phyloP scores from a whole-genome alignment of 2,329 filamentous ascomycete genomes.

The Paecilomyces sp. region DNA sequence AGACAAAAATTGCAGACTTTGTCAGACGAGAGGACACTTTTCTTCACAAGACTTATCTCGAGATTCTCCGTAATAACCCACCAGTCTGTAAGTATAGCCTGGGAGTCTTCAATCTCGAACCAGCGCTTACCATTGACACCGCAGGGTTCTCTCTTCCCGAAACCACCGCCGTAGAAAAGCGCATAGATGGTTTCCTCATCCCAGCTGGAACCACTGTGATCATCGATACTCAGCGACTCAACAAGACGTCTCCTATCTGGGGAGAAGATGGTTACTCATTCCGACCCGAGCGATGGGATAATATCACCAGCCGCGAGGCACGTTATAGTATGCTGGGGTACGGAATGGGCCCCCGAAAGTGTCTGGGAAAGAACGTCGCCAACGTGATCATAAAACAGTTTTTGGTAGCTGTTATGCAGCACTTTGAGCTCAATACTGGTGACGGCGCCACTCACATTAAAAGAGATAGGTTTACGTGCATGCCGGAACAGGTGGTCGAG shows the following conservation, averaged over 20 bases:
- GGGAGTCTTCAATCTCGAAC: not conserved
- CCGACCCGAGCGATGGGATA: conserved; percentile 9
- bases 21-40: conserved; percentile 11
- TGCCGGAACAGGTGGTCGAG: not conserved
- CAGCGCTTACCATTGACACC: not conserved
- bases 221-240: conserved; percentile 34
- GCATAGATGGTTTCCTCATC: conserved; percentile 24
- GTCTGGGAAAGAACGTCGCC: conserved; percentile 5
- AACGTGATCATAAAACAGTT: conserved; percentile 1
- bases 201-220: conserved; percentile 33
- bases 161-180: conserved; percentile 22
- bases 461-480: not conserved
- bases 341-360: conserved; percentile 1
- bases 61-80: conserved; percentile 4
- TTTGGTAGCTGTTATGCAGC: not conserved
- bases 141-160: conserved; percentile 35
- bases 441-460: not conserved
- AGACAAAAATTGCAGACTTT: conserved; percentile 9
- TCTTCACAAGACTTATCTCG: conserved; percentile 9
- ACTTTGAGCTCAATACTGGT: not conserved
- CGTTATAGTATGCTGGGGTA: conserved; percentile 2
- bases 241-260: conserved; percentile 13
- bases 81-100: conserved; percentile 24
- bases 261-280: conserved; percentile 8
- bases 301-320: not conserved